Percentiles rank a stretch among this genome's conserved stretches.
phyloP scores from a whole-genome alignment of 345 rosid genomes.

The Gossypium bickii region DNA sequence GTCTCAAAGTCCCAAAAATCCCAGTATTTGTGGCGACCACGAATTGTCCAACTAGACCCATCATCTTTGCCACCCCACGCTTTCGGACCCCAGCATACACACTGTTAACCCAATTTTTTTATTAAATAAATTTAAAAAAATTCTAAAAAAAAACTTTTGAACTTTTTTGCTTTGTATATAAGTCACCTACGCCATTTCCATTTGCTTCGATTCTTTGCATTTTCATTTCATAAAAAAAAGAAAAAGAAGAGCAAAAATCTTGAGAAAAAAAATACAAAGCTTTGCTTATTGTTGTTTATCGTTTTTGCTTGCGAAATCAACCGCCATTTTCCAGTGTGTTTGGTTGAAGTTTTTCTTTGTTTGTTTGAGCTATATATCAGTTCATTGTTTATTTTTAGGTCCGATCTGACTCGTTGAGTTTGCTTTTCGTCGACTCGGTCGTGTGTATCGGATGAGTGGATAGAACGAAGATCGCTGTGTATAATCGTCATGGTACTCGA shows the following conservation, averaged over 20 bases:
- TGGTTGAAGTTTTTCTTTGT: neutral
- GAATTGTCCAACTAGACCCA: slow-evolving; percentile 17
- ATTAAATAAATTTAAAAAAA: neutral
- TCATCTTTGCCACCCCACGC: neutral
- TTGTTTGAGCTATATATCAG: neutral
- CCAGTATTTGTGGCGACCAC: slow-evolving; percentile 16
- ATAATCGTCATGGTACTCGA: slow-evolving; percentile 16
- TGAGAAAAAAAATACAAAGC: neutral
- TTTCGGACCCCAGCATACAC: slow-evolving; percentile 21
- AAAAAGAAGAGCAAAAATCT: slow-evolving; percentile 2
- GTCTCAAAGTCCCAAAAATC: neutral
- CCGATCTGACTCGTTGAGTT: slow-evolving; percentile 15
- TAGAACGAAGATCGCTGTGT: slow-evolving; percentile 9
- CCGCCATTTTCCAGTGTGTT: neutral
- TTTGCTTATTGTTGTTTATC: neutral
- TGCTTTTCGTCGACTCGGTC: neutral
- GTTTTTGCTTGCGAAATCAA: slow-evolving; percentile 5
- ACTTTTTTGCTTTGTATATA: slow-evolving; percentile 12
- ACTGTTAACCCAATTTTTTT: too few species aligned
- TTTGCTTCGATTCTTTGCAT: neutral
- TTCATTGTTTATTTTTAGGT: neutral
- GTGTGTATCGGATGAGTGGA: slow-evolving; percentile 13
- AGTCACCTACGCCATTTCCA: slow-evolving; percentile 11
- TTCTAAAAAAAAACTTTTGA: neutral
- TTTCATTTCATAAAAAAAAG: neutral